These are phyloP conservation scores for Candida montana DNA, from an alignment of 805 yeast genomes.

Conservation along the genomic window DNA sequence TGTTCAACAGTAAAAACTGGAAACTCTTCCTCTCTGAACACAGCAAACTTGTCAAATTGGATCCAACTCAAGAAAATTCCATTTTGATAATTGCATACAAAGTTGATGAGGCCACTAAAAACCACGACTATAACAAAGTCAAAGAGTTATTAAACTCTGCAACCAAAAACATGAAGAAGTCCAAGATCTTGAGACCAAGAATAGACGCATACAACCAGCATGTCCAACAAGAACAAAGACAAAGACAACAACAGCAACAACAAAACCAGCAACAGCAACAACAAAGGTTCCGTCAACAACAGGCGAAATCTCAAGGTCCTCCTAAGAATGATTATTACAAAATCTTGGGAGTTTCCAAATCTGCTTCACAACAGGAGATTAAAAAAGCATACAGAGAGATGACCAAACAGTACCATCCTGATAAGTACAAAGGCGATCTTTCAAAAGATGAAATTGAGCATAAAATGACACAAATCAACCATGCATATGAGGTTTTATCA, in stretches of 20 bases:
- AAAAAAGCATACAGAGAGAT: constrained; percentile 76
- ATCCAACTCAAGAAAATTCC: constrained; percentile 23
- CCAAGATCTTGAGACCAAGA: constrained; percentile 28
- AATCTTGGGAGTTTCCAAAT: constrained; percentile 57
- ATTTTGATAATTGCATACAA: constrained; percentile 33
- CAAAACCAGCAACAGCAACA: constrained; percentile 41
- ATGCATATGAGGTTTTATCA: constrained; percentile 83
- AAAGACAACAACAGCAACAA: constrained; percentile 40
- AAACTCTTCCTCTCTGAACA: constrained; percentile 27
- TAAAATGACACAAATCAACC: constrained; percentile 88
- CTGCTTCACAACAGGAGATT: constrained; percentile 67
- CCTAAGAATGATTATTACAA: constrained; percentile 72
- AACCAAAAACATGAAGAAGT: constrained; percentile 33
- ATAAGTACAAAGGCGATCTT: constrained; percentile 71
- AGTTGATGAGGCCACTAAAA: constrained; percentile 33
- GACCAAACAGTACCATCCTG: constrained; percentile 86
- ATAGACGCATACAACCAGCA: constrained; percentile 23
- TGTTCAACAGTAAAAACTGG: constrained; percentile 26
- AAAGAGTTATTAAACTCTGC: constrained; percentile 33
- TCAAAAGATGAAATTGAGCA: constrained; percentile 65
- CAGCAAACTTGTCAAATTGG: constrained; percentile 14
- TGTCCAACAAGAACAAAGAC: constrained; percentile 32
- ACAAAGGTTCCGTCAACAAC: constrained; percentile 34
- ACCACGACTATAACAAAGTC: constrained; percentile 35
- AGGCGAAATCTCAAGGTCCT: constrained; percentile 24